Evolutionary conservation across 768 basidiomycete genomes (phyloP).

Genomic region (Mycena pura): DNA sequence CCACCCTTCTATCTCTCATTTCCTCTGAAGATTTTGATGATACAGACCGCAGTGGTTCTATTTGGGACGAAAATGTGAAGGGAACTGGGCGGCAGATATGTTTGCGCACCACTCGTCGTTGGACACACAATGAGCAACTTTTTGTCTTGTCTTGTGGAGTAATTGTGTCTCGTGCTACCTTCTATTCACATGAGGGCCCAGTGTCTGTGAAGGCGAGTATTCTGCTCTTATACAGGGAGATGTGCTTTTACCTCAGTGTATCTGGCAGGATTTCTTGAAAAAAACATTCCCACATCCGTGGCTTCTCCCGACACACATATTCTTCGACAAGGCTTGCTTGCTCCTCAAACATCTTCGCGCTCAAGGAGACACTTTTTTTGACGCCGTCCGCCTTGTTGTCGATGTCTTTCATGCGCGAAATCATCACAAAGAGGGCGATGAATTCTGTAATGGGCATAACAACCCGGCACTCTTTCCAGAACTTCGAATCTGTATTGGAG

Average conservation of each 20-base stretch:
- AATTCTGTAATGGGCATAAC: not conserved
- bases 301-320: conserved; percentile 20
- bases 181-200: conserved; percentile 19
- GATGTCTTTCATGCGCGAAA: conserved; percentile 29
- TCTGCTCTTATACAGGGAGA: not conserved
- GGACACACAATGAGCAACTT: conserved; percentile 29
- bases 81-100: too few relatives aligned
- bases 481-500: not conserved
- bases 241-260: not conserved
- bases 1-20: too few relatives aligned
- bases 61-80: too few relatives aligned
- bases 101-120: not conserved
- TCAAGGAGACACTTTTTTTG: conserved; percentile 19
- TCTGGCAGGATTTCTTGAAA: conserved; percentile 18
- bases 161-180: conserved; percentile 21
- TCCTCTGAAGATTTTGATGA: too few relatives aligned
- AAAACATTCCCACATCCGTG: conserved; percentile 14
- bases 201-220: conserved; percentile 21
- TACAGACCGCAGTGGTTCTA: too few relatives aligned
- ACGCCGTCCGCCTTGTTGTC: conserved; percentile 20
- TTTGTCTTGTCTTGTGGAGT: conserved; percentile 24
- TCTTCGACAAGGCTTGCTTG: conserved; percentile 31
- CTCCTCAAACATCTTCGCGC: conserved; percentile 17
- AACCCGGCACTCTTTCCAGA: not conserved
- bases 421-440: not conserved